Percentiles rank a stretch among this genome's conserved stretches.
These are phyloP conservation scores for Trapa incisa DNA, from an alignment of 345 rosid genomes.

Conservation along the genomic window DNA sequence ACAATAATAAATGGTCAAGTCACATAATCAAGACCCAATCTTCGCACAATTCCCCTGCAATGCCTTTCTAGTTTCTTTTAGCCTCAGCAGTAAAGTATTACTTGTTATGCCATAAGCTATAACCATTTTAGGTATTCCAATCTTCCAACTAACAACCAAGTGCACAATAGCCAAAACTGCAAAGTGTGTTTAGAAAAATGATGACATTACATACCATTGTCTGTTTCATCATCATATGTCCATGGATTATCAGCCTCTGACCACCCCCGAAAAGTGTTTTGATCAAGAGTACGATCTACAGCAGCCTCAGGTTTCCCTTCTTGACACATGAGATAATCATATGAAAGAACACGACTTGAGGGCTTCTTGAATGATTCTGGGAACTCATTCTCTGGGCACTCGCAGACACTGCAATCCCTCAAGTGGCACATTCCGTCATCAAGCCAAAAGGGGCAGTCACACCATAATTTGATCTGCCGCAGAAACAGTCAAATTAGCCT, in stretches of 20 bases:
- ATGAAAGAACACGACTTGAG: slow-evolving; percentile 30
- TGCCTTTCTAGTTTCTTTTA: not conserved
- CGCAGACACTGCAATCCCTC: slow-evolving; percentile 94
- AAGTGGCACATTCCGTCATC: slow-evolving; percentile 93
- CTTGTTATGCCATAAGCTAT: not conserved
- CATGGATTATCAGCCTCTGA: slow-evolving; percentile 84
- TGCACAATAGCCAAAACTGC: not conserved
- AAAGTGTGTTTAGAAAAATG: not conserved
- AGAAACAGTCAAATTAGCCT: slow-evolving; percentile 2
- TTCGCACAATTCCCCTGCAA: not conserved
- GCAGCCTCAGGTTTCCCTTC: slow-evolving; percentile 89
- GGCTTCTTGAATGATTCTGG: slow-evolving; percentile 66
- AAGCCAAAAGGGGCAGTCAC: slow-evolving; percentile 97
- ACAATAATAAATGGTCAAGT: not conserved
- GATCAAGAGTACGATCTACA: slow-evolving; percentile 78
- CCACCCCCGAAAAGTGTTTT: slow-evolving; percentile 75
- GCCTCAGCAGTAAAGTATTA: not conserved
- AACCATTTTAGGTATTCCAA: not conserved
- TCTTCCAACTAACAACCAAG: not conserved
- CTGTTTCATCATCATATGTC: slow-evolving; percentile 93
- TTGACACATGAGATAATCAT: slow-evolving; percentile 65
- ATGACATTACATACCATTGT: slow-evolving; percentile 43
- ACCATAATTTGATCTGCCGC: slow-evolving; percentile 79
- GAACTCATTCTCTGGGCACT: slow-evolving; percentile 87
- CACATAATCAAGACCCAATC: not conserved